phyloP scores from a whole-genome alignment of 2,329 filamentous ascomycete genomes.

The Colletotrichum simmondsii region DNA sequence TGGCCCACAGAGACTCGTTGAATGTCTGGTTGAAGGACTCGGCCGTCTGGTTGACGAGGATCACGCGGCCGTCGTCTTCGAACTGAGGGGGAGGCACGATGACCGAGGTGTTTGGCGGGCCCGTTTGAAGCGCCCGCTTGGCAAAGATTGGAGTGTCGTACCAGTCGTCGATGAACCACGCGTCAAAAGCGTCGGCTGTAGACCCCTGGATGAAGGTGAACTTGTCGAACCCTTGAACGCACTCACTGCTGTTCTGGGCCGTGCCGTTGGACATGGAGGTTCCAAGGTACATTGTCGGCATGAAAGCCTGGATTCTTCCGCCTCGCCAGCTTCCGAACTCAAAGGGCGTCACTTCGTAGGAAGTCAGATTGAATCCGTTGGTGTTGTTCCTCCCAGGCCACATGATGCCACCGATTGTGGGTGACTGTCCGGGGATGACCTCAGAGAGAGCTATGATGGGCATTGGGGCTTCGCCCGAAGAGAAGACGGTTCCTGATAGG shows the following conservation, averaged over 20 bases:
- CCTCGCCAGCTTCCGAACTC: slow-evolving; percentile 47
- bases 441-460: slow-evolving; percentile 41
- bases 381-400: slow-evolving; percentile 41
- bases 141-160: slow-evolving; percentile 40
- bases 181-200: slow-evolving; percentile 41
- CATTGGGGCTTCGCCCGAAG: slow-evolving; percentile 40
- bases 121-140: slow-evolving; percentile 33
- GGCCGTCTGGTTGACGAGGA: slow-evolving; percentile 38
- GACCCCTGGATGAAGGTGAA: slow-evolving; percentile 44
- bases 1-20: slow-evolving; percentile 44
- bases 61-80: slow-evolving; percentile 36
- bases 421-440: slow-evolving; percentile 42
- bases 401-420: slow-evolving; percentile 41
- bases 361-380: slow-evolving; percentile 42
- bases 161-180: slow-evolving; percentile 41
- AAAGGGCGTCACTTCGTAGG: slow-evolving; percentile 46
- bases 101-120: slow-evolving; percentile 31
- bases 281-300: slow-evolving; percentile 42
- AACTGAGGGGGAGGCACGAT: slow-evolving; percentile 30
- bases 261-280: slow-evolving; percentile 41
- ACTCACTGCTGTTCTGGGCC: slow-evolving; percentile 40
- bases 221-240: slow-evolving; percentile 45
- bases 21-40: slow-evolving; percentile 41
- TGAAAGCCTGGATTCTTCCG: slow-evolving; percentile 42
- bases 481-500: slow-evolving; percentile 32